Evolutionary conservation across 2,329 filamentous ascomycete species (phyloP), one percentile per base, ranked within the genome.

Genomic region (Cladophialophora bantiana): DNA sequence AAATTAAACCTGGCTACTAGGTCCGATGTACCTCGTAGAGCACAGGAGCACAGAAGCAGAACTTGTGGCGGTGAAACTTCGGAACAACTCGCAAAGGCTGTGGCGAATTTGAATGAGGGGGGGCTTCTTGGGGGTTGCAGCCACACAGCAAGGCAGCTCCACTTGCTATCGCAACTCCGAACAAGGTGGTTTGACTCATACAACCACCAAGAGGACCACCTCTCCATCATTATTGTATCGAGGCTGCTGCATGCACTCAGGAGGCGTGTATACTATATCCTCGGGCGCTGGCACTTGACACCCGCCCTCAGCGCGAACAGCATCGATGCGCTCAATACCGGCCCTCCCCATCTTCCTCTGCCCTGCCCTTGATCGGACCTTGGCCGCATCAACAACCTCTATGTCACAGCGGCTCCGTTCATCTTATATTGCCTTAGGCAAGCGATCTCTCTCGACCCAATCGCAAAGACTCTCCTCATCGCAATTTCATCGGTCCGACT

Each of bases 401-500:
- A 34, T 69, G 10, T 56, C 69, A n/a, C 52, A 58, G 38, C 61
- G 59, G 18, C 40, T 70, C 40, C 61, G 69, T 45, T 60, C 57
- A 20, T 67, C 67, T 31, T 70, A 69, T 56, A 64, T 70, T 48
- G 59, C 69, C 34, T 52, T 69, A 53, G 64, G 67, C 56, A 62
- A 62, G 50, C 69, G 69, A n/a, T 55, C 45, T 13, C 34, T 70
- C 10, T 69, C 57, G 52, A 59, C 52, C 48, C 60, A 42, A 50
- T 45, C 13, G 26, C 38, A 35, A 13, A n/a, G n/a, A 9, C 68
- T 72, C 53, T 83, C 82, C 3, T 79, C 74, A 1, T 83, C 83
- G 31, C 80, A 84, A 67, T 88, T 87, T 72, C 81, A 83, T 71
- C 84, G 86, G 45, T 86, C 86, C 7, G 87, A 90, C 77, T 90